Evolutionary conservation across 2,329 filamentous ascomycete species (phyloP).

Genomic region (Pseudopithomyces maydicus): DNA sequence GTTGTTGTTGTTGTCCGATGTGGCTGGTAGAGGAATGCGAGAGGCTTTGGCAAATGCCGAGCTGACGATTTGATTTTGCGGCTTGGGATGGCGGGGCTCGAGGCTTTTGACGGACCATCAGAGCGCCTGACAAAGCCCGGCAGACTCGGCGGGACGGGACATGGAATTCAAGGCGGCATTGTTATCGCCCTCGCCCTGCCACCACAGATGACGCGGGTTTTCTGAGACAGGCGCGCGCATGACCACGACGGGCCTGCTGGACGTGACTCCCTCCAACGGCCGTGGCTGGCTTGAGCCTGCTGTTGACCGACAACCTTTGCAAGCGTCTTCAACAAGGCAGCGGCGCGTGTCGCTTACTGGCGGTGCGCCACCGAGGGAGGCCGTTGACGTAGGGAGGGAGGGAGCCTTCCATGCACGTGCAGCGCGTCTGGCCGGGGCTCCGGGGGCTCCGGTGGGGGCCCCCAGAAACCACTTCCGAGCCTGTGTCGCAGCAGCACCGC

Average conservation of each 20-base stretch:
- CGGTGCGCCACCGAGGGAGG: background rate
- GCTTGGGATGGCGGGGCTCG: conserved; percentile 18
- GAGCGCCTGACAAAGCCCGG: conserved; percentile 5
- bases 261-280: background rate
- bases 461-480: too few relatives aligned
- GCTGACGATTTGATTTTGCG: conserved; percentile 15
- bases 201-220: background rate
- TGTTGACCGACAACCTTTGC: conserved; percentile 5
- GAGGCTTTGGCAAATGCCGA: conserved; percentile 3
- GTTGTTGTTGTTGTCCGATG: background rate
- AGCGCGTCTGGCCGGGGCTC: too few relatives aligned
- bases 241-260: conserved; percentile 3
- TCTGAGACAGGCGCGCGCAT: conserved; percentile 9
- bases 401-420: too few relatives aligned
- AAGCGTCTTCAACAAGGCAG: background rate
- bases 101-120: conserved; percentile 8
- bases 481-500: too few relatives aligned
- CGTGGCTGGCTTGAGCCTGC: background rate
- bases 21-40: background rate
- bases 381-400: background rate
- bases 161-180: background rate
- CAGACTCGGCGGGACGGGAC: background rate
- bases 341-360: conserved; percentile 6
- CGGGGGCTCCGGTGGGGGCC: too few relatives aligned
- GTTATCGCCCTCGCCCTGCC: background rate